Base-by-base conservation (phyloP, 139 green algal species). In the Micractinium conductrix region DNA sequence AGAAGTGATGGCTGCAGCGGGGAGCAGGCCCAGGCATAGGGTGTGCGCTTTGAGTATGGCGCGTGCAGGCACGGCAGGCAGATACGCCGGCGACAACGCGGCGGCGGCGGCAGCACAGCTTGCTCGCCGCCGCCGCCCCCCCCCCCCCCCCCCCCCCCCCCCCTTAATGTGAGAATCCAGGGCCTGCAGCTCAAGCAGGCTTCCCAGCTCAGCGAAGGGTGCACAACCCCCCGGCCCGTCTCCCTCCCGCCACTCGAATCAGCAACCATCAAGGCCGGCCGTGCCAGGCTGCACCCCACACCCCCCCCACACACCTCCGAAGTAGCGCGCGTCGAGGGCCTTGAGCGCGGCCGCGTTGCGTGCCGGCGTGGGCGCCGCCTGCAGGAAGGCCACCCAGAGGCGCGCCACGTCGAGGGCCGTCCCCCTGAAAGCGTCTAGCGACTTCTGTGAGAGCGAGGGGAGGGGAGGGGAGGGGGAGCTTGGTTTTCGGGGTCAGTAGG, bases 361-460 rank as follows among this genome's bases (percentile, higher is more conserved):
- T 19, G 70, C 42, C 4, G 70, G 42, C 28, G 22, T 40, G 70
- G 42, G 42, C 1, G 26, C 22, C 70, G 45, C 24, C 58, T 43
- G 38, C 58, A 82, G 28, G 38, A 73, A 43, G 38, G 53, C n/a
- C 16, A 55, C 76, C 76, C 76, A 82, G 38, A 82, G 40, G 48
- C 30, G 38, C 4, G 76, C 76, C 55, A 82, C 55, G 38, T 72
- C 76, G 4, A 67, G 33, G 4, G 76, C 76, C 8, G 58, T 24
- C 9, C n/a, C 38, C 33, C 38, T 38, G 53, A 67, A 48, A 24
- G 45, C 33, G 6, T 21, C 35, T 58, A 82, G 28, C 28, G 72
- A 60, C 38, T 82, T 58, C 76, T 82, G 76, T 4, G 26, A 30
- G 26, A 12, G 50, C 19, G 35, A 26, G 9, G 50, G 16, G 45